Conservation (phyloP, 495 filamentous ascomycete genomes). For the Aspergillus leporis region DNA sequence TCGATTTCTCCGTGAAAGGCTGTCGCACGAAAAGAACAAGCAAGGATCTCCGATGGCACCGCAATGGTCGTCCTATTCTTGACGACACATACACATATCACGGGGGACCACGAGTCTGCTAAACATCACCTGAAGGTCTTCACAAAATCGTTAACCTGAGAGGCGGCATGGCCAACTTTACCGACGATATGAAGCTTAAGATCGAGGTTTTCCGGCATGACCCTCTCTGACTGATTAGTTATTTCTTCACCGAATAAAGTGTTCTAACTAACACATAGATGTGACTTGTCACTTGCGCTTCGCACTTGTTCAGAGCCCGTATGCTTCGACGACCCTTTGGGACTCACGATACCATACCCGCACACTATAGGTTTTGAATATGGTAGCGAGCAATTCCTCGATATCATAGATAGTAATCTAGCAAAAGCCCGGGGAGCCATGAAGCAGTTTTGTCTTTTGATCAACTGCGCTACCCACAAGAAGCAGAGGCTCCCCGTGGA, state of each 20-base stretch:
- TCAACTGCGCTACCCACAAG: conserved; percentile 32
- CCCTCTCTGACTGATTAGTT: conserved; percentile 22
- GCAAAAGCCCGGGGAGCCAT: conserved; percentile 31
- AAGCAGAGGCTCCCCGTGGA: conserved; percentile 26
- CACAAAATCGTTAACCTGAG: conserved; percentile 35
- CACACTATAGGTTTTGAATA: not conserved
- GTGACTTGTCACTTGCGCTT: not conserved
- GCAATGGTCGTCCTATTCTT: conserved; percentile 33
- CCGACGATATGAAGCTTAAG: not conserved
- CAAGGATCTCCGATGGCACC: conserved; percentile 30
- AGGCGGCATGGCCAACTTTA: conserved; percentile 28
- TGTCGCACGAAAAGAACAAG: conserved; percentile 18
- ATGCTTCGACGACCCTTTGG: not conserved
- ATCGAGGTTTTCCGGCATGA: not conserved
- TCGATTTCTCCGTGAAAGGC: conserved; percentile 34
- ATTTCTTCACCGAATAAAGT: not conserved
- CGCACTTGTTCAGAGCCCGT: not conserved
- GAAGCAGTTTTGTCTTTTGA: conserved; percentile 33
- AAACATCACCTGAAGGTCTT: conserved; percentile 34
- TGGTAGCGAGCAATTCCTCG: not conserved
- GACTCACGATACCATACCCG: not conserved
- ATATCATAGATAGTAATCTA: not conserved
- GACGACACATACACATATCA: conserved; percentile 27
- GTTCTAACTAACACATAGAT: not conserved
- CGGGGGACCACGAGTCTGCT: conserved; percentile 24